Evolutionary conservation across 1,139 yeast species (phyloP).

Genomic region (Scheffersomyces segobiensis): DNA sequence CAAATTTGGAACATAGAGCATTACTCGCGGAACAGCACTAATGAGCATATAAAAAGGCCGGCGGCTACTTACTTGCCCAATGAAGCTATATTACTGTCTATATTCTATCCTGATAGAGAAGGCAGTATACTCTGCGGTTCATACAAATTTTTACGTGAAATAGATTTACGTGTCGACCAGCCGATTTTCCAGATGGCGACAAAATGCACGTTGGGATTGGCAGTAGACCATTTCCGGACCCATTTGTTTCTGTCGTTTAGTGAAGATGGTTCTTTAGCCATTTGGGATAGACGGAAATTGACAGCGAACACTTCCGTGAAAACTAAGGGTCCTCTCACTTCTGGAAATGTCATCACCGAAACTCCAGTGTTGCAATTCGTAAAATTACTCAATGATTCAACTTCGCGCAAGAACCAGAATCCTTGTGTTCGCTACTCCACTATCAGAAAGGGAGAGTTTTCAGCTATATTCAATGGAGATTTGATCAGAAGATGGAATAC

Average conservation of each 20-base stretch:
- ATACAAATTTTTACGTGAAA: conserved; percentile 74
- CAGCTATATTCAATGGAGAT: conserved; percentile 79
- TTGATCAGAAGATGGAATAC: conserved; percentile 80
- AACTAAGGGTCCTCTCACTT: conserved; percentile 10
- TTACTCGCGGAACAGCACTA: conserved; percentile 41
- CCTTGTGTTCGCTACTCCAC: conserved; percentile 74
- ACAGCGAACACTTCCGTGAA: conserved; percentile 20
- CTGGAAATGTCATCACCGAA: conserved; percentile 34
- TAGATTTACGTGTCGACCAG: conserved; percentile 69
- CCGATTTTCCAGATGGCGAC: conserved; percentile 78
- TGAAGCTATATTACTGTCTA: conserved; percentile 70
- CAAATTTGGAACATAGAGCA: conserved; percentile 82
- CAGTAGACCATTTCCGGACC: conserved; percentile 64
- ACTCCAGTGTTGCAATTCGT: conserved; percentile 68
- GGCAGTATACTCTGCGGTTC: conserved; percentile 68
- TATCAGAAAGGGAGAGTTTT: conserved; percentile 68
- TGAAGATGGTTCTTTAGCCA: conserved; percentile 81
- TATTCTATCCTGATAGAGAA: conserved; percentile 65
- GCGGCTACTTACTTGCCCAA: conserved; percentile 64
- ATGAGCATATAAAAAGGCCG: conserved; percentile 54
- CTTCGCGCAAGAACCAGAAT: conserved; percentile 59
- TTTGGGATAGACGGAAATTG: conserved; percentile 84
- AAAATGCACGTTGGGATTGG: conserved; percentile 67
- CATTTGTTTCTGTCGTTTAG: conserved; percentile 71
- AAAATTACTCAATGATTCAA: conserved; percentile 64